These are phyloP conservation scores for Trichaptum fuscoviolaceum DNA, from an alignment of 768 basidiomycete genomes.

Conservation along the genomic window DNA sequence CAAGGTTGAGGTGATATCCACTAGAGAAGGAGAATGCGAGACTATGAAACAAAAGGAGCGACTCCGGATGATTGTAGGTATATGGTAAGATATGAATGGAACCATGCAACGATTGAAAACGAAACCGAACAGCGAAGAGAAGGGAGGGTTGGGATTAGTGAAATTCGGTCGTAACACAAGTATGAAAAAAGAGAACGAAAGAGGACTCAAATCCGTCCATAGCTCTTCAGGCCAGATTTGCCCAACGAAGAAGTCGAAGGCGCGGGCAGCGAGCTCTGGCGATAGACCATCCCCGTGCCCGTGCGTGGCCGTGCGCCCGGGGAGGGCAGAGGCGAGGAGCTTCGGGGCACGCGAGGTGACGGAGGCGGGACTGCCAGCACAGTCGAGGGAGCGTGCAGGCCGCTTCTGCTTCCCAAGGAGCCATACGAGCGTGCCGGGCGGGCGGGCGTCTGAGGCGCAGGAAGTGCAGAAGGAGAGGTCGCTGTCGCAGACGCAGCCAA, in stretches of 20 bases:
- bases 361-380: neutral
- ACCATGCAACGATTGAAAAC: neutral
- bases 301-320: conserved; percentile 49
- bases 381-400: neutral
- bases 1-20: neutral
- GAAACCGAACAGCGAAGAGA: neutral
- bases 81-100: conserved; percentile 4
- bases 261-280: conserved; percentile 25
- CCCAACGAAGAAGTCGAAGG: neutral
- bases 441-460: conserved; percentile 5
- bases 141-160: neutral
- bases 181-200: neutral
- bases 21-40: neutral
- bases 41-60: neutral
- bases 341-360: conserved; percentile 9
- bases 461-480: neutral
- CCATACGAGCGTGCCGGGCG: conserved; percentile 8
- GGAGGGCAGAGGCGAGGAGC: conserved; percentile 10
- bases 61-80: neutral
- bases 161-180: neutral
- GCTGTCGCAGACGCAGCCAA: conserved; percentile 15
- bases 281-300: conserved; percentile 67
- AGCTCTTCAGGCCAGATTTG: neutral
- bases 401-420: neutral
- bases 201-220: neutral